Evolutionary conservation across 805 yeast genomes (phyloP).

Genomic region (Candida ficus): DNA sequence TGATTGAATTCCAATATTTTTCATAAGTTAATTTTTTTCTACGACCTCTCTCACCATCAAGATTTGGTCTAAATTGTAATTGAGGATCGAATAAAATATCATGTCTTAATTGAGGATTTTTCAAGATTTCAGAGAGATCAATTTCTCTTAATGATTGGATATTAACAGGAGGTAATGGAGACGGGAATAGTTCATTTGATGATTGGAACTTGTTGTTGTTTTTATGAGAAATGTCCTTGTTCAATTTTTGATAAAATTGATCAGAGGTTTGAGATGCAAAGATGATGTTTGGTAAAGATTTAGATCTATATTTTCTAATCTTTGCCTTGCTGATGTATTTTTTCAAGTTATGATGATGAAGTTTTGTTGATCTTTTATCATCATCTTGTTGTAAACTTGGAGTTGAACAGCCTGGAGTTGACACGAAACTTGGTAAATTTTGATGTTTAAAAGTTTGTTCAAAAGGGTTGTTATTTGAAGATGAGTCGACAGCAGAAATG

Average conservation of each 20-base stretch:
- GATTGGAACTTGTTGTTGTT: slow-evolving; percentile 12
- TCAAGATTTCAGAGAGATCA: slow-evolving; percentile 81
- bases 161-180: slow-evolving; percentile 77
- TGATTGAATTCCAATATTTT: slow-evolving; percentile 78
- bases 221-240: slow-evolving; percentile 15
- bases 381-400: slow-evolving; percentile 3
- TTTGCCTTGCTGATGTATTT: slow-evolving; percentile 9
- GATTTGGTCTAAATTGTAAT: slow-evolving; percentile 83
- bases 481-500: slow-evolving; percentile 4
- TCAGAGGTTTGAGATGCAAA: slow-evolving; percentile 9
- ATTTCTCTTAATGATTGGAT: slow-evolving; percentile 77
- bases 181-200: slow-evolving; percentile 20
- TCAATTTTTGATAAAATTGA: slow-evolving; percentile 1
- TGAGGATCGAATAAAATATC: slow-evolving; percentile 91
- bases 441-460: slow-evolving; percentile 7
- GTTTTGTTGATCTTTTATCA: background rate
- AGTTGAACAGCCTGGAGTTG: slow-evolving; percentile 13
- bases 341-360: slow-evolving; percentile 3
- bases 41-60: slow-evolving; percentile 86
- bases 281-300: slow-evolving; percentile 24
- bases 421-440: slow-evolving; percentile 10
- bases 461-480: background rate
- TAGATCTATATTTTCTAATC: slow-evolving; percentile 24
- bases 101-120: slow-evolving; percentile 89
- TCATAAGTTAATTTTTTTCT: slow-evolving; percentile 73